Evolutionary conservation across 169 alveolate species (phyloP).

Genomic region (Eimeria tenella): DNA sequence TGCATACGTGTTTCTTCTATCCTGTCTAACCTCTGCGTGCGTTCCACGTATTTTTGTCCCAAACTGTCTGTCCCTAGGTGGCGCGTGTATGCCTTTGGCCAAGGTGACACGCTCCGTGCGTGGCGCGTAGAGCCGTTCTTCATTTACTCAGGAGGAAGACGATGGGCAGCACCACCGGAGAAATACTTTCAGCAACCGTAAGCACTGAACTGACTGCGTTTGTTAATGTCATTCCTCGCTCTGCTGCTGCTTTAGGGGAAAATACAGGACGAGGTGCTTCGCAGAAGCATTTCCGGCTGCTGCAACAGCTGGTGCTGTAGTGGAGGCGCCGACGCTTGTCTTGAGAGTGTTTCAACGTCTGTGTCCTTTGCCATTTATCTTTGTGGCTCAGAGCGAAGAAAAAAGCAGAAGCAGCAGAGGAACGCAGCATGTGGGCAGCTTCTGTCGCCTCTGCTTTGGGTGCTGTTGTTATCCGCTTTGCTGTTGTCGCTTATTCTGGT

Average conservation of each 20-base stretch:
- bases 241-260: conserved; percentile 10
- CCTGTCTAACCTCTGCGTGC: not conserved
- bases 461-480: not conserved
- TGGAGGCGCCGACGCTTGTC: too few relatives aligned
- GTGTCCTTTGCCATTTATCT: not conserved
- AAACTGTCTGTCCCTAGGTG: conserved; percentile 52
- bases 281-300: not conserved
- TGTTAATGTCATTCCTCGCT: not conserved
- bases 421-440: conserved; percentile 60
- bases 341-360: not conserved
- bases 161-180: conserved; percentile 79
- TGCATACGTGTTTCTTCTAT: too few relatives aligned
- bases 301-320: not conserved
- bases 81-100: conserved; percentile 77
- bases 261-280: not conserved
- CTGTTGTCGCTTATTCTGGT: not conserved
- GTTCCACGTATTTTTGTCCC: not conserved
- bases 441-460: not conserved
- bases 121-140: conserved; percentile 81
- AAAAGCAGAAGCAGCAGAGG: conserved; percentile 65
- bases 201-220: not conserved
- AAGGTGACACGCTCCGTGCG: conserved; percentile 77
- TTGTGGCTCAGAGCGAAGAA: conserved; percentile 29
- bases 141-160: conserved; percentile 80
- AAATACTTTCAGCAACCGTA: conserved; percentile 67